Conservation (phyloP, 2,329 filamentous ascomycete genomes). For the Ascochyta rabiei region DNA sequence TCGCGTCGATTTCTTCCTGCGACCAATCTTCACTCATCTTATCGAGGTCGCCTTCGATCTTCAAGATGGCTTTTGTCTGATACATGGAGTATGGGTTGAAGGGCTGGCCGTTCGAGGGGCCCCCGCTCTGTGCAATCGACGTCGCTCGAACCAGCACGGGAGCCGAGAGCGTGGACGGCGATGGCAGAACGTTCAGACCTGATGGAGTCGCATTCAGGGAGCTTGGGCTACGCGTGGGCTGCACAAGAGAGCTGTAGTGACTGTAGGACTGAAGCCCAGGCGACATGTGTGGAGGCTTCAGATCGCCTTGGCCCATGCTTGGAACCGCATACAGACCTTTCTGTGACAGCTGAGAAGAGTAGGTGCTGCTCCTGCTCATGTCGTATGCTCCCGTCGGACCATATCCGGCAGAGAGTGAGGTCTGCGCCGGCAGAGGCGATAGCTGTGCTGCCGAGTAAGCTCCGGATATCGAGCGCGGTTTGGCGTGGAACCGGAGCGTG, state of each 20-base stretch:
- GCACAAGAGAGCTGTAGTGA: constrained; percentile 54
- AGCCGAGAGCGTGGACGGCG: constrained; percentile 54
- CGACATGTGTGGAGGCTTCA: constrained; percentile 45
- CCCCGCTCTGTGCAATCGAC: constrained; percentile 62
- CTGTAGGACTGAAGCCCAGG: constrained; percentile 46
- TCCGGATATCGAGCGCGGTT: constrained; percentile 38
- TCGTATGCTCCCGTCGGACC: constrained; percentile 49
- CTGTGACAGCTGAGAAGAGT: constrained; percentile 43
- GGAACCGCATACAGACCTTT: constrained; percentile 44
- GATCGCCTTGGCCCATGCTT: constrained; percentile 33
- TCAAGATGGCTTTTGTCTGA: constrained; percentile 78
- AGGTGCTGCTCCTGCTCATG: constrained; percentile 39
- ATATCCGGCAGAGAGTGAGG: constrained; percentile 43
- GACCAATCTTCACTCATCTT: constrained; percentile 85
- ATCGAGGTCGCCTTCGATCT: constrained; percentile 84
- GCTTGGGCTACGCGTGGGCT: constrained; percentile 52
- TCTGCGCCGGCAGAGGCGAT: constrained; percentile 48
- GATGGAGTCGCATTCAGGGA: constrained; percentile 44
- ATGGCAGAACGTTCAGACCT: constrained; percentile 47
- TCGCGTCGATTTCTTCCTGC: constrained; percentile 76
- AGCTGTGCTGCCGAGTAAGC: constrained; percentile 44
- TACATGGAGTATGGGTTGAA: constrained; percentile 82
- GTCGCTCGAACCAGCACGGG: constrained; percentile 72
- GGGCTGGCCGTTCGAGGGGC: constrained; percentile 52
- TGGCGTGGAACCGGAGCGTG: constrained; percentile 44